Evolutionary conservation across 78 protist species (phyloP).

Genomic region (Cavenderia fasciculata): DNA sequence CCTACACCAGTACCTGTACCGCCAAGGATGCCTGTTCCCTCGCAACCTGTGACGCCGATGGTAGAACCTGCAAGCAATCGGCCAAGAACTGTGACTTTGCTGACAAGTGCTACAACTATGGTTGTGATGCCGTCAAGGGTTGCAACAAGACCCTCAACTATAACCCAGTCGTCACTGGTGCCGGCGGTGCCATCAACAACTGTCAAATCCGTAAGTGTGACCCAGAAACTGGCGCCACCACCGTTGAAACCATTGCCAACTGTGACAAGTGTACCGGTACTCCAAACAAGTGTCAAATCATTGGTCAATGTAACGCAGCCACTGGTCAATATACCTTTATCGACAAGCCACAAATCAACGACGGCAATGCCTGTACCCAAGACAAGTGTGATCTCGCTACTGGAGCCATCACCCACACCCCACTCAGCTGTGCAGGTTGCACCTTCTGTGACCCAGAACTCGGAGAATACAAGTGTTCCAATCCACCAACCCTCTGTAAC

Average conservation of each 20-base stretch:
- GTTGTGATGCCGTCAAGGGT: neutral
- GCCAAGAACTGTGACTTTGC: neutral
- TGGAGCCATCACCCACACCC: neutral
- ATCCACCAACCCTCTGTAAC: slow-evolving; percentile 1
- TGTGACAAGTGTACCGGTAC: neutral
- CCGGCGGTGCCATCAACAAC: neutral
- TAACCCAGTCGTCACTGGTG: neutral
- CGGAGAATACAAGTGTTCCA: neutral
- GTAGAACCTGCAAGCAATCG: too few species aligned
- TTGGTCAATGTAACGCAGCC: neutral
- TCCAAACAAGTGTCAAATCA: neutral
- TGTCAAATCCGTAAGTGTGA: slow-evolving; percentile 29
- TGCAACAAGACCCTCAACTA: neutral
- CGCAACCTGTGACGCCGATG: too few species aligned
- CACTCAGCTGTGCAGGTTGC: neutral
- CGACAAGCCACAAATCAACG: neutral
- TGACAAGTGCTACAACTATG: neutral
- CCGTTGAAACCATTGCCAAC: neutral
- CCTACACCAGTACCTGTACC: too few species aligned
- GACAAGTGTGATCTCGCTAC: slow-evolving; percentile 4
- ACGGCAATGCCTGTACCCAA: slow-evolving; percentile 23
- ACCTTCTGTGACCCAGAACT: neutral
- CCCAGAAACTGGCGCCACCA: neutral
- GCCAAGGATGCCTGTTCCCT: too few species aligned
- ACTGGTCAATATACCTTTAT: neutral